Evolutionary conservation across 179 eudicot species (phyloP).

Genomic region (Beta corolliflora): DNA sequence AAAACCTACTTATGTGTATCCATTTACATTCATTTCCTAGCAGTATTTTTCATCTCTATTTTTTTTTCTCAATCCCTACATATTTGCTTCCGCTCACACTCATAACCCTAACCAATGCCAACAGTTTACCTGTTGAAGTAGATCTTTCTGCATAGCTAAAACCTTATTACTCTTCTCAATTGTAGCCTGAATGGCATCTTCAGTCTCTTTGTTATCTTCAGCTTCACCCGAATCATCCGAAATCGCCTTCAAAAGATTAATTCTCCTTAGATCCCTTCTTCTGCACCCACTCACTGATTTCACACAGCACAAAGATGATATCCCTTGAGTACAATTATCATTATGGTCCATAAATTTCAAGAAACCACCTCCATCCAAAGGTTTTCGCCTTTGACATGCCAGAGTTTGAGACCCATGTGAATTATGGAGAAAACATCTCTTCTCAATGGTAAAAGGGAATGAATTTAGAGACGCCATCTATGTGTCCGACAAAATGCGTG

Average conservation of each 20-base stretch:
- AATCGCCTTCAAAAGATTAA: slow-evolving; percentile 39
- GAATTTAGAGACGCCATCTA: slow-evolving; percentile 64
- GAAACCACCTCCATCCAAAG: slow-evolving; percentile 36
- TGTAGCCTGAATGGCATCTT: slow-evolving; percentile 71
- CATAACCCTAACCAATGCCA: too few species aligned
- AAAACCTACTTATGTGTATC: too few species aligned
- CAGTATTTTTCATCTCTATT: too few species aligned
- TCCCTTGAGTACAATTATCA: slow-evolving; percentile 25
- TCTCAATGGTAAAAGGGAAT: slow-evolving; percentile 43
- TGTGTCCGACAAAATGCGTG: slow-evolving; percentile 50
- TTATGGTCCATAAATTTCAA: slow-evolving; percentile 28
- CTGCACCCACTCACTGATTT: slow-evolving; percentile 35
- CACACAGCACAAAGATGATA: slow-evolving; percentile 28
- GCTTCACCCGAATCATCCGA: slow-evolving; percentile 39
- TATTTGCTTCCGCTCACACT: too few species aligned
- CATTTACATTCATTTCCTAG: too few species aligned
- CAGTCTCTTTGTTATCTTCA: slow-evolving; percentile 42
- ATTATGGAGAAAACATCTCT: slow-evolving; percentile 35
- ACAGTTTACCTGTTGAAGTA: slow-evolving; percentile 61
- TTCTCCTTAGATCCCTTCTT: slow-evolving; percentile 31
- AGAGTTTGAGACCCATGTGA: slow-evolving; percentile 35
- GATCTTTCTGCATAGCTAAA: slow-evolving; percentile 67
- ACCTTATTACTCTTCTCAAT: slow-evolving; percentile 85
- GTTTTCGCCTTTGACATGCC: slow-evolving; percentile 31
- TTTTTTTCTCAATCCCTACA: too few species aligned